phyloP scores from a whole-genome alignment of 805 yeast species.

The Lachancea sp. region DNA sequence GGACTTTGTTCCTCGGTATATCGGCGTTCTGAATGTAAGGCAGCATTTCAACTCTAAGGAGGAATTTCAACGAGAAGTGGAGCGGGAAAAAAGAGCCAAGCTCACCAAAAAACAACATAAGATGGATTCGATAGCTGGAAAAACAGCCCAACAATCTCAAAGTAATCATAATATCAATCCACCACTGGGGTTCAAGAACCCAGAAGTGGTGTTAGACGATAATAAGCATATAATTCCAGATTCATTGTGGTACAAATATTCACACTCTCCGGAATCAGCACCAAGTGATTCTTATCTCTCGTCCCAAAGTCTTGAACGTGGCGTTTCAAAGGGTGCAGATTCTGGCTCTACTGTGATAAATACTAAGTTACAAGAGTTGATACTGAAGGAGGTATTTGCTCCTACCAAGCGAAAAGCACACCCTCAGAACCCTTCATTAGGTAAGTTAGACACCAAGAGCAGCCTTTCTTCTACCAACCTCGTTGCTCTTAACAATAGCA shows the following conservation, averaged over 20 bases:
- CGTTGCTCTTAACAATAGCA: not conserved
- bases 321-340: constrained; percentile 12
- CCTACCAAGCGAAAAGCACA: constrained; percentile 14
- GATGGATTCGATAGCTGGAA: constrained; percentile 1
- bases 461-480: constrained; percentile 7
- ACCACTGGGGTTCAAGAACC: constrained; percentile 10
- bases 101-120: constrained; percentile 8
- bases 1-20: constrained; percentile 85
- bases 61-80: constrained; percentile 17
- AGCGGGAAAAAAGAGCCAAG: constrained; percentile 7
- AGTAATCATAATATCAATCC: not conserved
- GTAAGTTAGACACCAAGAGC: constrained; percentile 2
- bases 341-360: constrained; percentile 58
- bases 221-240: constrained; percentile 88
- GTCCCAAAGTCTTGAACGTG: constrained; percentile 7
- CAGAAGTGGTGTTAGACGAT: constrained; percentile 85
- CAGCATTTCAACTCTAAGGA: constrained; percentile 43
- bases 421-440: constrained; percentile 8
- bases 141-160: not conserved
- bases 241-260: constrained; percentile 60
- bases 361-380: constrained; percentile 62
- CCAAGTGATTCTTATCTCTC: constrained; percentile 26
- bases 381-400: constrained; percentile 62
- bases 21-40: constrained; percentile 90
- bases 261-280: constrained; percentile 36